Base-by-base conservation (phyloP, 805 yeast genomes). In the Priceomyces haplophilus region DNA sequence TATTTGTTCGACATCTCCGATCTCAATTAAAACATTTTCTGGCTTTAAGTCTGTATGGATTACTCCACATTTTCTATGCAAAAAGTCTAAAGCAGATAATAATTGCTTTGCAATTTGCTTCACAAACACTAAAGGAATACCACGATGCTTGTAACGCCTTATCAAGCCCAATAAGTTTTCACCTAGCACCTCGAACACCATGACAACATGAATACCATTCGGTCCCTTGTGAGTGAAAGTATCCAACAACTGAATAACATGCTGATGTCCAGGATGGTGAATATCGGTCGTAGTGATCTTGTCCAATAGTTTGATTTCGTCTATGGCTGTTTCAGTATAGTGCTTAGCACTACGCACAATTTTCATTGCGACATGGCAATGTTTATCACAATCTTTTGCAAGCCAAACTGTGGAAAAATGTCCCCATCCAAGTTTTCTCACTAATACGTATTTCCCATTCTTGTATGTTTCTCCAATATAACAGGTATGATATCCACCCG, bases 401-500 rank as follows among this genome's bases (percentile, higher is more conserved):
- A 87, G 70, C 97, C 97, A 90, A 17, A 88, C 97, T 1, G 96
- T 93, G 20, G 95, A 84, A 59, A 93, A 93, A 65, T 93, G 97
- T 27, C 99, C 99, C 99, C 99, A 93, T 0, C 99, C 99, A 3
- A 93, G 71, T 59, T 93, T 93, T 47, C 98, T 78, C 23, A 87
- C 90, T 38, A 93, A 65, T 1, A 82, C 73, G 61, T 93, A 93
- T 45, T 86, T 78, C 15, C 80, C 80, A 43, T 85, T 72, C 53
- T 88, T 85, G 63, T 84, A 91, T 17, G 65, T 65, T 60, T 95
- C 99, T 4, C 98, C 98, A 38, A 88, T 80, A 50, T 66, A 80
- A 10, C 95, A 93, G 0, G 99, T 97, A 58, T 93, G 99, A 61
- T 93, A 93, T 0, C 99, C 99, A 18, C 98, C 98, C 7, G 82